Conservation (phyloP, 2,329 filamentous ascomycete genomes). For the Colletotrichum sp. region DNA sequence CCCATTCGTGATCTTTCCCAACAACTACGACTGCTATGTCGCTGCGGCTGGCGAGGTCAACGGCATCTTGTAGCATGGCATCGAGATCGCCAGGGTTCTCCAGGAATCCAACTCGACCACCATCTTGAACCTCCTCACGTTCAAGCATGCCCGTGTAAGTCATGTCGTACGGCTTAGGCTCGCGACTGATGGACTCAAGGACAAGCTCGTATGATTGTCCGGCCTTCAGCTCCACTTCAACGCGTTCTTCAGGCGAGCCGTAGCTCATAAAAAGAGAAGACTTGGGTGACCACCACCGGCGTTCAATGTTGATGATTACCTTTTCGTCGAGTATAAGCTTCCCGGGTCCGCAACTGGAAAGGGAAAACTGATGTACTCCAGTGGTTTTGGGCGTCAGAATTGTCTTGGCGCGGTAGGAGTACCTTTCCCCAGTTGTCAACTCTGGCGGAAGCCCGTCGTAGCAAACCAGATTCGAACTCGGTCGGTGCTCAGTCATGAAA, state of each 20-base stretch:
- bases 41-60: not conserved
- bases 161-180: not conserved
- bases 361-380: not conserved
- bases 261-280: not conserved
- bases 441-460: not conserved
- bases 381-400: not conserved
- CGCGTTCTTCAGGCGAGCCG: not conserved
- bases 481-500: not conserved
- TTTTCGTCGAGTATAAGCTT: not conserved
- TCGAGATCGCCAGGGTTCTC: not conserved
- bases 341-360: not conserved
- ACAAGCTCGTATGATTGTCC: not conserved
- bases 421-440: not conserved
- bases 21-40: fast-evolving
- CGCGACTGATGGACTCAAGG: not conserved
- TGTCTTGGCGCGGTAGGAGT: not conserved
- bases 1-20: not conserved
- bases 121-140: not conserved
- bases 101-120: not conserved
- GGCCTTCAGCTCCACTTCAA: not conserved
- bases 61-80: not conserved
- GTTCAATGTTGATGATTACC: not conserved
- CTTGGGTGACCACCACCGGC: not conserved
- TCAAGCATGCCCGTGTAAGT: not conserved
- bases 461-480: not conserved